Base-by-base conservation (phyloP, 1,284 basidiomycete genomes). In the Xerocomus minutiporus region DNA sequence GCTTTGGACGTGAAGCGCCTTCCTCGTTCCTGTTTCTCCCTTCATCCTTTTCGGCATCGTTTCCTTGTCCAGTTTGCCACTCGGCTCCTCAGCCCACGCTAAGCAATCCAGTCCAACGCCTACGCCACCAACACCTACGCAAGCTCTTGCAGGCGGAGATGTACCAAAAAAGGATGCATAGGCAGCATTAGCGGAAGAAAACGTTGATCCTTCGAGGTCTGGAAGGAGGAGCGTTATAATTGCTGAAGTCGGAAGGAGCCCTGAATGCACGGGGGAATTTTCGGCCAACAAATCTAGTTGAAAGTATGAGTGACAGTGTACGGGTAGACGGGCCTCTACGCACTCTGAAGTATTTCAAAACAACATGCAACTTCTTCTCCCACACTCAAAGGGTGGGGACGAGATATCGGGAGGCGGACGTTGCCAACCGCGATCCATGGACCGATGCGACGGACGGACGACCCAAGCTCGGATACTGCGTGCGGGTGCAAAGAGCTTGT, bases 81-180 rank as follows among this genome's bases (percentile, higher is more conserved):
- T 40, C 2, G 72, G 66, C 60, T 79, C 87, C 9, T 46, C 56
- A n/a, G 47, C 34, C 65, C 67, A 67, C 1, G 91, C 91, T 9
- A 90, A 70, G 55, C 86, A 88, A 57, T 95, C 92, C n/a, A 97
- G 69, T 46, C 78, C 74, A 29, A 95, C 73, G 1, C 84, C 79
- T 44, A 76, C 69, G 3, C 76, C 75, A 3, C 68, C 48, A 1
- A 93, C 83, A 1, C 87, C 88, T 5, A 99, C 88, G 64, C 93
- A 97, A 12, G 94, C 95, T 7, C 97, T 84, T 2, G 93, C 86
- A 1, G 97, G 96, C 0, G 97, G 97, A 34, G 91, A 94, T 8
- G 83, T 82, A 1, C 93, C 93, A 66, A 99, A 99, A 66, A 84
- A 91, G 3, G 78, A 76, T 1, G 79, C 71, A 66, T 98, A 99